Percentiles rank a stretch among this genome's conserved stretches.
Evolutionary conservation across 1,139 yeast genomes (phyloP).

Genomic region (Yamadazyma taylorii): DNA sequence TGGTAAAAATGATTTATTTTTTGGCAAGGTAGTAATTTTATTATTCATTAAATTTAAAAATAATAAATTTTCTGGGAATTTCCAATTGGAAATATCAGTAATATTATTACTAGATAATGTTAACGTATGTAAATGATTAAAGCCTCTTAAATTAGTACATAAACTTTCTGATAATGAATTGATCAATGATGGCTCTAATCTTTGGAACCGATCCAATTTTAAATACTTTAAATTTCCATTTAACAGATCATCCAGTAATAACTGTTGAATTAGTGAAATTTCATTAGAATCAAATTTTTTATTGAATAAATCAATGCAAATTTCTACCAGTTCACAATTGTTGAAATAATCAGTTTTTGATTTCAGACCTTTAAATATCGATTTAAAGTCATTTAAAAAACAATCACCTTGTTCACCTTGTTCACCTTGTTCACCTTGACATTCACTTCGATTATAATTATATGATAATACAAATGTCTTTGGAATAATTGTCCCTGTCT

Average conservation of each 20-base stretch:
- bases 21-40: conserved; percentile 14
- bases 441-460: conserved; percentile 11
- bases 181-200: conserved; percentile 8
- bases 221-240: conserved; percentile 14
- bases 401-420: conserved; percentile 10
- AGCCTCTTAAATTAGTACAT: conserved; percentile 9
- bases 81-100: conserved; percentile 10
- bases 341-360: conserved; percentile 6
- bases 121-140: conserved; percentile 14
- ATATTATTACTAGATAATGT: conserved; percentile 15
- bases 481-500: conserved; percentile 8
- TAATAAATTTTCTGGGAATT: conserved; percentile 13
- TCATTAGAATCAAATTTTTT: conserved; percentile 12
- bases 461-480: conserved; percentile 17
- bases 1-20: conserved; percentile 14
- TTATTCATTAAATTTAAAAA: conserved; percentile 18
- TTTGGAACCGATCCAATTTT: conserved; percentile 16
- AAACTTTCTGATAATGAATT: conserved; percentile 7
- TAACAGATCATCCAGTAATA: conserved; percentile 10
- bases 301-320: conserved; percentile 17
- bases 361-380: conserved; percentile 2
- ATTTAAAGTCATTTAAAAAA: conserved; percentile 7
- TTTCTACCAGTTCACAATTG: conserved; percentile 12
- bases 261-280: conserved; percentile 4
- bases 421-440: conserved; percentile 9